phyloP scores from a whole-genome alignment of 345 rosid species.

The Draba incana region DNA sequence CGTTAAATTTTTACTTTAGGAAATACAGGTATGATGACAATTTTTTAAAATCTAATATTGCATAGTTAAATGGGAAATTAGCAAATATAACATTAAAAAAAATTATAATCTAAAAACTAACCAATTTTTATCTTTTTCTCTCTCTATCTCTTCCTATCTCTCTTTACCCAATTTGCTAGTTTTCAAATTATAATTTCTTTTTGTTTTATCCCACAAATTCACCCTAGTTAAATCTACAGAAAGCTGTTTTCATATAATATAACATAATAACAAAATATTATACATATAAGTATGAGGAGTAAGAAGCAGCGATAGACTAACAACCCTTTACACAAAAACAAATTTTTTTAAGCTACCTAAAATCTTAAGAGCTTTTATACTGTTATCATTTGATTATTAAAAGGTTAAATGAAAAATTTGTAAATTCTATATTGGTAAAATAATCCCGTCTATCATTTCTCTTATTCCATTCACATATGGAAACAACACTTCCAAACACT shows the following conservation, averaged over 20 bases:
- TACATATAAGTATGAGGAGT: background rate
- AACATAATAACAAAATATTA: background rate
- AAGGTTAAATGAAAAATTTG: background rate
- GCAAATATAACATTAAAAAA: no score
- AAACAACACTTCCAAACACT: conserved; percentile 19
- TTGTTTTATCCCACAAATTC: no score
- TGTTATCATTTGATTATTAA: background rate
- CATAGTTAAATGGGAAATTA: no score
- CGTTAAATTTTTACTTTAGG: conserved; percentile 16
- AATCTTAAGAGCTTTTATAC: background rate
- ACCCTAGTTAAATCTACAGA: background rate
- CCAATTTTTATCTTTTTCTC: no score
- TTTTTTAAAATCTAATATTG: background rate
- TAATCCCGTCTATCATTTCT: conserved; percentile 29
- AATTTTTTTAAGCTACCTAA: no score
- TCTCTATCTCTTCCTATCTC: no score
- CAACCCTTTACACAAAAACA: conserved; percentile 23
- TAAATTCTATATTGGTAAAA: conserved; percentile 2
- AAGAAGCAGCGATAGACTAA: conserved; percentile 1
- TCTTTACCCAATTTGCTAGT: no score
- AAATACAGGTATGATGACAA: background rate
- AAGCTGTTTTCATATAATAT: background rate
- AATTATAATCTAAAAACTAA: no score
- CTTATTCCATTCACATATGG: conserved; percentile 39
- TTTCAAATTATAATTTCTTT: no score